phyloP scores from a whole-genome alignment of 2,329 filamentous ascomycete species.

The Penicillium crustosum region DNA sequence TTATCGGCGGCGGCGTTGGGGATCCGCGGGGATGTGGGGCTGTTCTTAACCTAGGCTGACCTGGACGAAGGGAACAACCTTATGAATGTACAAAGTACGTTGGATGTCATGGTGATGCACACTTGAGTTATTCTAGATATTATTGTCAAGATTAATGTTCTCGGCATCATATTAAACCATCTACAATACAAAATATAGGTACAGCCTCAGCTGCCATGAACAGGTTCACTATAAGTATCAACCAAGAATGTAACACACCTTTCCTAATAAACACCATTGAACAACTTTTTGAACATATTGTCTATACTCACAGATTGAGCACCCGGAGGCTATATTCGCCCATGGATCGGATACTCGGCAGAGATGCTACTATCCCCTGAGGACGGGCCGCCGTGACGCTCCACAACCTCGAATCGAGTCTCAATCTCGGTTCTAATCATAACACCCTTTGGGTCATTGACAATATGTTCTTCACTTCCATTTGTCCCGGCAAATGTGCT shows the following conservation, averaged over 20 bases:
- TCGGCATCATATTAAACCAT: neutral
- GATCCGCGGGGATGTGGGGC: constrained; percentile 26
- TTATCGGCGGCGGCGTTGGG: constrained; percentile 26
- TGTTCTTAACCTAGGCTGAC: constrained; percentile 3
- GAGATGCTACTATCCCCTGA: neutral
- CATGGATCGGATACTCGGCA: neutral
- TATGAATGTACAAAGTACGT: too few species aligned
- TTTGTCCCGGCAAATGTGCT: neutral
- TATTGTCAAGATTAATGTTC: too few species aligned
- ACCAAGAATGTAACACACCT: neutral
- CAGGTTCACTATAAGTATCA: neutral
- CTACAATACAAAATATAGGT: neutral
- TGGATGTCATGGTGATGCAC: too few species aligned
- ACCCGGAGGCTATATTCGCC: neutral
- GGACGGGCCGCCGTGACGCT: neutral
- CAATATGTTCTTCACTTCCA: constrained; percentile 9
- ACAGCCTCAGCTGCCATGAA: neutral
- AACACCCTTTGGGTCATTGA: neutral
- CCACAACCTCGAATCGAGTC: constrained; percentile 2
- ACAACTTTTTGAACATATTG: neutral
- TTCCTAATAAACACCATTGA: neutral
- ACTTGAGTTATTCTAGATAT: neutral
- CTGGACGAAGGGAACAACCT: neutral
- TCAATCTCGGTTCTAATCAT: constrained; percentile 12
- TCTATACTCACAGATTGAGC: neutral